Percentiles rank a stretch among this genome's conserved stretches.
phyloP scores from a whole-genome alignment of 2,329 filamentous ascomycete genomes.

The Dactylellina parvicollis region DNA sequence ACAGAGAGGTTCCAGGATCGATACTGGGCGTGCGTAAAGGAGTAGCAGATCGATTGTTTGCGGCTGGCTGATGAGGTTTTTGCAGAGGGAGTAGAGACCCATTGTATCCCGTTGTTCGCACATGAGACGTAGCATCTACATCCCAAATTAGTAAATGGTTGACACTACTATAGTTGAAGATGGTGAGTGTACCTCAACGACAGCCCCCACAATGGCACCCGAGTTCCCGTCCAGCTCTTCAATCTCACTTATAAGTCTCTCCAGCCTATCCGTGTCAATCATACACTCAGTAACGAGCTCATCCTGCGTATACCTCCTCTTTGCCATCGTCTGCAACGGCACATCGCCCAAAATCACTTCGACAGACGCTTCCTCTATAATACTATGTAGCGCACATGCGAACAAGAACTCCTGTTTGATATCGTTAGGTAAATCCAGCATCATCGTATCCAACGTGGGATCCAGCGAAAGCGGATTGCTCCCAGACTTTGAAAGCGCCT shows the following conservation, averaged over 20 bases:
- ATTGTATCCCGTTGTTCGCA: conserved; percentile 80
- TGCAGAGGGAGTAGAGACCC: conserved; percentile 79
- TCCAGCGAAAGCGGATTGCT: conserved; percentile 72
- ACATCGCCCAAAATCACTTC: conserved; percentile 84
- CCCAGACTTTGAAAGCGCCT: conserved; percentile 71
- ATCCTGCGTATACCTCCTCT: conserved; percentile 80
- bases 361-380: conserved; percentile 82
- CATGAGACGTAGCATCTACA: conserved; percentile 73
- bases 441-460: conserved; percentile 64
- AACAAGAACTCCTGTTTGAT: conserved; percentile 87
- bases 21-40: conserved; percentile 75
- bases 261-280: conserved; percentile 77
- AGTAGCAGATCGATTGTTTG: conserved; percentile 78
- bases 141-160: not conserved
- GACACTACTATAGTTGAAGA: not conserved
- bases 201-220: conserved; percentile 57
- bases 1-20: conserved; percentile 78
- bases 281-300: conserved; percentile 80
- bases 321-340: conserved; percentile 78
- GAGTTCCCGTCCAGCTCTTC: conserved; percentile 79
- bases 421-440: conserved; percentile 66
- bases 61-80: conserved; percentile 76
- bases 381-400: conserved; percentile 83
- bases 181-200: conserved; percentile 54
- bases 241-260: conserved; percentile 70